A percentile compares a stretch with the other conserved stretches of the same genome.
phyloP scores from a whole-genome alignment of 257 asterid genomes.

The Solanum bulbocastanum region DNA sequence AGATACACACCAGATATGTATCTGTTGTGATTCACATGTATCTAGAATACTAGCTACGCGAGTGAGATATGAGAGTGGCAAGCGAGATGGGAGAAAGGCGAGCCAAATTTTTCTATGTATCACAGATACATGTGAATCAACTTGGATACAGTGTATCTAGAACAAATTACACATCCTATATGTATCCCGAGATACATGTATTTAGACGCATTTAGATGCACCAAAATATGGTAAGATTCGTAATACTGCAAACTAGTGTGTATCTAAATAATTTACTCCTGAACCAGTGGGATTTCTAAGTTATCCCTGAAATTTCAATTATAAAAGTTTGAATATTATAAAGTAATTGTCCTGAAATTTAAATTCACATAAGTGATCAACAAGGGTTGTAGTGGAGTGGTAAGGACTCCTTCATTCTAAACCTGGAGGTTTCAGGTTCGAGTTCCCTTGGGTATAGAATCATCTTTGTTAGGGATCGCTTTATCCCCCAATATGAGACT shows the following conservation, averaged over 20 bases:
- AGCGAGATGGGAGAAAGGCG: background rate
- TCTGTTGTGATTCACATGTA: too few relatives aligned
- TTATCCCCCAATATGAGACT: too few relatives aligned
- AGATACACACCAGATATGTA: too few relatives aligned
- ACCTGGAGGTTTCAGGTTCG: too few relatives aligned
- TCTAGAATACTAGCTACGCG: rapidly evolving
- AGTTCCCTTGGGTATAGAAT: too few relatives aligned
- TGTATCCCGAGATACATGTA: rapidly evolving
- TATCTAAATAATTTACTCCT: background rate
- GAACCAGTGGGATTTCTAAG: rapidly evolving
- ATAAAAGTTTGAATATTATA: too few relatives aligned
- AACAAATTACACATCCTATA: background rate
- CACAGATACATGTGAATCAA: background rate
- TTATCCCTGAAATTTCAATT: background rate
- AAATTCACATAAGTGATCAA: background rate
- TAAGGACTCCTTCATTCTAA: too few relatives aligned
- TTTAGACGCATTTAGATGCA: too few relatives aligned
- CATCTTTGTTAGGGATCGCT: too few relatives aligned
- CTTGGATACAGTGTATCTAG: too few relatives aligned
- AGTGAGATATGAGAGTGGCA: background rate
- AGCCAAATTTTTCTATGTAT: background rate
- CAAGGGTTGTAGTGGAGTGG: background rate
- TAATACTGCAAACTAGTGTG: background rate
- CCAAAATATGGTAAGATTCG: background rate
- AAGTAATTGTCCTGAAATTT: background rate